These are phyloP conservation scores for Colletotrichum noveboracense DNA, from an alignment of 2,329 filamentous ascomycete species.

Conservation along the genomic window DNA sequence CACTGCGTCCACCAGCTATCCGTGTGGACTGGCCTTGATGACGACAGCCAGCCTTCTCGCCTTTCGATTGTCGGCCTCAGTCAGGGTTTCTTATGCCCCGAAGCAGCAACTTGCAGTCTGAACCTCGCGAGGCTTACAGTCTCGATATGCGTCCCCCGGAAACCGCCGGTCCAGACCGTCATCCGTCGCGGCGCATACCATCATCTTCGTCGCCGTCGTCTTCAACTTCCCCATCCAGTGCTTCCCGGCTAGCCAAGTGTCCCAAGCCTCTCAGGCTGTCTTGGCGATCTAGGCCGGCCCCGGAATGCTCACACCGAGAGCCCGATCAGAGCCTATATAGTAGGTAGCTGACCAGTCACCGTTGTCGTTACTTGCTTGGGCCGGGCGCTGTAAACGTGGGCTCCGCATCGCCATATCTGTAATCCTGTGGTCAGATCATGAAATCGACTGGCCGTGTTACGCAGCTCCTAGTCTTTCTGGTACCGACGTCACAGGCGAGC, in stretches of 20 bases:
- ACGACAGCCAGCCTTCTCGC: not conserved
- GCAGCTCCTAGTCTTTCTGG: not conserved
- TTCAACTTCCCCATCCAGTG: not conserved
- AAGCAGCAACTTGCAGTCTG: not conserved
- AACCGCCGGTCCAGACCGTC: not conserved
- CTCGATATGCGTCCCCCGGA: not conserved
- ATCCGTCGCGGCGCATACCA: not conserved
- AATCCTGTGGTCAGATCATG: slow-evolving; percentile 7
- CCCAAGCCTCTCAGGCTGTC: not conserved
- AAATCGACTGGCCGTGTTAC: not conserved
- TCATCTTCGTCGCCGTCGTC: not conserved
- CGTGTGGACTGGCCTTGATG: not conserved
- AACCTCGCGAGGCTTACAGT: not conserved
- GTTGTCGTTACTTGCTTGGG: not conserved
- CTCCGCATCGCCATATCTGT: not conserved
- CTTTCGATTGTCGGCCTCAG: not conserved
- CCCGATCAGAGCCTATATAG: not conserved
- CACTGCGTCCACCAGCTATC: not conserved
- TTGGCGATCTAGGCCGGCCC: not conserved
- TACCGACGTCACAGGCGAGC: slow-evolving; percentile 7
- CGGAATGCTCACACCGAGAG: not conserved
- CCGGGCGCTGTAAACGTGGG: not conserved
- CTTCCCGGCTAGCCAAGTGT: not conserved
- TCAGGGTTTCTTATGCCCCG: not conserved
- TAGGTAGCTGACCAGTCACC: not conserved